Base-by-base conservation (phyloP, 768 basidiomycete genomes). In the Mycena belliarum region DNA sequence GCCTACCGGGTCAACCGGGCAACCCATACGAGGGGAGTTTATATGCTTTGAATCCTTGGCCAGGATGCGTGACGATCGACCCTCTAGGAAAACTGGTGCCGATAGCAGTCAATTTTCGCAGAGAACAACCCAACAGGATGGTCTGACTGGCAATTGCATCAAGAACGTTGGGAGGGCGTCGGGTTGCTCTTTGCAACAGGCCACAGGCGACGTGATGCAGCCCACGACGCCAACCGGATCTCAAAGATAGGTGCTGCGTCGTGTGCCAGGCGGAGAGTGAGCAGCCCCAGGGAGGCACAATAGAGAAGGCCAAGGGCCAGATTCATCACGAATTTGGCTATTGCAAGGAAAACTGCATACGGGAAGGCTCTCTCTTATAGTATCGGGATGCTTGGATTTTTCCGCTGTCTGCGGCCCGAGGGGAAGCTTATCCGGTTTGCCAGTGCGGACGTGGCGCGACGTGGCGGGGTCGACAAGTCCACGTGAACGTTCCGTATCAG, bases 271-370 rank as follows among this genome's bases (percentile, higher is more conserved):
- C 61, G 61, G 20, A 63, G 24, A 32, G 53, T 29, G 6, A 63
- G 61, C 10, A 62, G 52, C 6, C 52, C 44, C n/a, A 63, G 54
- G 7, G 61, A 63, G 42, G 53, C 61, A 18, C 51, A n/a, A 50
- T 59, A 63, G 33, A 63, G 57, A 15, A 63, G 35, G 14, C 53
- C 57, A 2, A 63, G 50, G 15, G 59, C 23, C 20, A 63, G 45
- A 40, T 56, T 52, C 61, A 59, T 63, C 6, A 18, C n/a, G n/a
- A n/a, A n/a, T n/a, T n/a, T n/a, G n/a, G n/a, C n/a, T n/a, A n/a
- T n/a, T n/a, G n/a, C n/a, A n/a, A n/a, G n/a, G n/a, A n/a, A n/a
- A n/a, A n/a, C n/a, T n/a, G n/a, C n/a, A n/a, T n/a, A n/a, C n/a
- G n/a, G n/a, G 25, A 43, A 40, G 6, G 12, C 21, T 28, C 24